A percentile compares a stretch with the other conserved stretches of the same genome.
Evolutionary conservation across 2,329 filamentous ascomycete genomes (phyloP).

Genomic region (Venturia asperata): DNA sequence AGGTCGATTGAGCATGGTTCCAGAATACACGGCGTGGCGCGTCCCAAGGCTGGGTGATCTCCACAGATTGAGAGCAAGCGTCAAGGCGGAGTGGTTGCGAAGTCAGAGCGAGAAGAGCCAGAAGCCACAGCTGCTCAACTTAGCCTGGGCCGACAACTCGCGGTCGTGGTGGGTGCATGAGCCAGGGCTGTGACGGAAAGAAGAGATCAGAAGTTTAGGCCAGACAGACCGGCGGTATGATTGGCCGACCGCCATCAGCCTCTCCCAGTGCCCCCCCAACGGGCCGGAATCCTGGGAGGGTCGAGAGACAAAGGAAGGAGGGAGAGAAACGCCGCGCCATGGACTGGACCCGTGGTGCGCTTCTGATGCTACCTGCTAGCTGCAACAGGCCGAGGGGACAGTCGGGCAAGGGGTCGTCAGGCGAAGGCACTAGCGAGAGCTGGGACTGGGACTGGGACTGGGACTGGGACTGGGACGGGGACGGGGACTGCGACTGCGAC

Average conservation of each 20-base stretch:
- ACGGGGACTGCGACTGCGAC: too few relatives aligned
- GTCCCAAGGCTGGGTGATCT: slow-evolving; percentile 13
- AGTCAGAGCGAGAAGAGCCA: slow-evolving; percentile 8
- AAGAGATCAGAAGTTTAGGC: not conserved
- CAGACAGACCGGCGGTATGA: not conserved
- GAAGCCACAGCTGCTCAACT: not conserved
- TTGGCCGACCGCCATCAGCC: not conserved
- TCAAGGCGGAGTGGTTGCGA: slow-evolving; percentile 5
- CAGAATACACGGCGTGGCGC: slow-evolving; percentile 3
- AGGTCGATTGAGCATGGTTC: slow-evolving; percentile 4
- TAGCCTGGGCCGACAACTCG: slow-evolving; percentile 7
- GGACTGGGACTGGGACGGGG: not conserved
- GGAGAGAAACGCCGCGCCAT: not conserved
- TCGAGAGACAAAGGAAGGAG: slow-evolving; percentile 10
- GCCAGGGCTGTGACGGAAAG: slow-evolving; percentile 11
- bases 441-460: not conserved
- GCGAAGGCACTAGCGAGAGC: slow-evolving; percentile 6
- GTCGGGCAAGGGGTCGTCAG: slow-evolving; percentile 6
- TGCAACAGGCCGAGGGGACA: slow-evolving; percentile 11
- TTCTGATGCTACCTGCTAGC: not conserved
- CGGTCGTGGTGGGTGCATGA: slow-evolving; percentile 1
- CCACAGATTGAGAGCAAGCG: slow-evolving; percentile 15
- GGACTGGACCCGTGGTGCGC: slow-evolving; percentile 2
- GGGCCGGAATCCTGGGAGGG: not conserved
- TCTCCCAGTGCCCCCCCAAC: not conserved